These are phyloP conservation scores for Trichoderma harzianum DNA, from an alignment of 2,329 filamentous ascomycete genomes.

Conservation along the genomic window DNA sequence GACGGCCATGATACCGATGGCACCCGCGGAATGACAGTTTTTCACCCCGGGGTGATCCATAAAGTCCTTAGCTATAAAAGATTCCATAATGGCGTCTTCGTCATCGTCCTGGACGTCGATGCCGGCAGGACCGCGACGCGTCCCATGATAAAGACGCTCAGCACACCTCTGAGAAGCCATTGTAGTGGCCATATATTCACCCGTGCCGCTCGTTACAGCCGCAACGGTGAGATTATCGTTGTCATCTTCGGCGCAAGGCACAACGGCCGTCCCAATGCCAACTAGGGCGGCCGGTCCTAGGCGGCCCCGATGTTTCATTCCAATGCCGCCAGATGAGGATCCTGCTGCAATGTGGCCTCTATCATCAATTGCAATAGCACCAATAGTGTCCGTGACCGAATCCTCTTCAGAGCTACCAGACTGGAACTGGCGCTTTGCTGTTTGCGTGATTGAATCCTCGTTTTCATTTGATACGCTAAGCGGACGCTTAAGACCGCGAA, in stretches of 20 bases:
- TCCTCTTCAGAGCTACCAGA: constrained; percentile 46
- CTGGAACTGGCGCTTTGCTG: constrained; percentile 23
- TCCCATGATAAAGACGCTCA: constrained; percentile 74
- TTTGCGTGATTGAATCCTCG: constrained; percentile 6
- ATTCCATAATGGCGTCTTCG: constrained; percentile 69
- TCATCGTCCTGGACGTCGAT: constrained; percentile 65
- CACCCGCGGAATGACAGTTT: constrained; percentile 75
- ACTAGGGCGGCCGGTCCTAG: constrained; percentile 91
- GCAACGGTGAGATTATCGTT: constrained; percentile 68
- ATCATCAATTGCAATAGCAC: constrained; percentile 87
- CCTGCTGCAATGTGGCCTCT: constrained; percentile 87
- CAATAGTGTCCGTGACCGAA: constrained; percentile 85
- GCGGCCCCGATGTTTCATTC: constrained; percentile 93
- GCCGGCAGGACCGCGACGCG: constrained; percentile 58
- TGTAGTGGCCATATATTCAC: constrained; percentile 96
- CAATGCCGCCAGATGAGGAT: constrained; percentile 95
- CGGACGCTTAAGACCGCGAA: constrained; percentile 37
- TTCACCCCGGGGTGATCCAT: constrained; percentile 85
- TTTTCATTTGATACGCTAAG: constrained; percentile 14
- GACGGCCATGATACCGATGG: constrained; percentile 85
- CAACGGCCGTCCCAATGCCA: constrained; percentile 83
- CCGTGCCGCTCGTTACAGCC: constrained; percentile 87
- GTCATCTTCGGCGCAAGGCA: constrained; percentile 73
- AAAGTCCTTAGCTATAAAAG: constrained; percentile 84
- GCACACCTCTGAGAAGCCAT: constrained; percentile 86